Percentiles rank a stretch among this genome's conserved stretches.
Conservation (phyloP, 176 grass and related monocot genomes). For the Poa pratensis region DNA sequence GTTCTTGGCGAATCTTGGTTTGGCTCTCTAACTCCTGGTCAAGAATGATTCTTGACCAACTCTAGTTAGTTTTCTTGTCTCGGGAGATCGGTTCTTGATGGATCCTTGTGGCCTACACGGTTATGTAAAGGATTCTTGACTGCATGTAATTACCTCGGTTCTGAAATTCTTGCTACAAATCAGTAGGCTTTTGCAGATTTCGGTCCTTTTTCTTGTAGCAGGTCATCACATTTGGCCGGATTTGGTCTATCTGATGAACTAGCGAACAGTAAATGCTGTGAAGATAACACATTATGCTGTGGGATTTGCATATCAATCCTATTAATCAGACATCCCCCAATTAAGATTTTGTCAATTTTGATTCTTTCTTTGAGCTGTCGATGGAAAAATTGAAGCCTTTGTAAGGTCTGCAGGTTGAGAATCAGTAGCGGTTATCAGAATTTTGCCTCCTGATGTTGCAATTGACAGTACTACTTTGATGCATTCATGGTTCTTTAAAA, state of each 20-base stretch:
- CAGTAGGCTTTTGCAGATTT: constrained; percentile 33
- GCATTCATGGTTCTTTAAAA: constrained; percentile 9
- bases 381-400: background rate
- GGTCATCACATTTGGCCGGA: constrained; percentile 11
- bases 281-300: background rate
- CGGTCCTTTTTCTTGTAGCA: constrained; percentile 19
- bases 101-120: constrained; percentile 22
- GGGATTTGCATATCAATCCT: constrained; percentile 18
- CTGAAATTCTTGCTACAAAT: constrained; percentile 29
- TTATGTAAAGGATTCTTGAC: constrained; percentile 35
- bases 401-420: background rate
- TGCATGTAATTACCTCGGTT: constrained; percentile 8
- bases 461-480: background rate
- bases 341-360: background rate
- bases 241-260: constrained; percentile 1
- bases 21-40: constrained; percentile 24
- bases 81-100: constrained; percentile 30
- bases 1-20: constrained; percentile 46
- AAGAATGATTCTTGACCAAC: background rate
- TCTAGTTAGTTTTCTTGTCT: constrained; percentile 29
- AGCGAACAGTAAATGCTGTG: background rate
- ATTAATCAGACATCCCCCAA: background rate
- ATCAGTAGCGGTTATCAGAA: background rate
- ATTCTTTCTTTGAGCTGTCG: constrained; percentile 18
- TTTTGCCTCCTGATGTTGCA: constrained; percentile 8